Evolutionary conservation across 2,329 filamentous ascomycete species (phyloP).

Genomic region (Moelleriella libera): DNA sequence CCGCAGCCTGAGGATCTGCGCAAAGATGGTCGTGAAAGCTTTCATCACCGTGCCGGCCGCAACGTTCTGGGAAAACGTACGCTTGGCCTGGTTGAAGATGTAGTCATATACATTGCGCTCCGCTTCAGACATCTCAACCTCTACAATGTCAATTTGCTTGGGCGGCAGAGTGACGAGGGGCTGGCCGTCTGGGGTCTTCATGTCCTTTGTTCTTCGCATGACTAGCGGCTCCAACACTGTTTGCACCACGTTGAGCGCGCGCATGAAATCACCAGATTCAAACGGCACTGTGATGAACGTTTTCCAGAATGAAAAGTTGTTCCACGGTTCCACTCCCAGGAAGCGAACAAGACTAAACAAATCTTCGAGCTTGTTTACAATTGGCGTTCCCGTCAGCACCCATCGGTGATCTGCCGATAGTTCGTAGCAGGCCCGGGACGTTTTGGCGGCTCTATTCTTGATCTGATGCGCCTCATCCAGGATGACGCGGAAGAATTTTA

Average conservation of each 20-base stretch:
- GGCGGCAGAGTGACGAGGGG: constrained; percentile 67
- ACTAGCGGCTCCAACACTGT: constrained; percentile 95
- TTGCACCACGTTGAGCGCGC: constrained; percentile 90
- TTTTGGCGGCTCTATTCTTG: constrained; percentile 83
- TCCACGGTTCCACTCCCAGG: constrained; percentile 91
- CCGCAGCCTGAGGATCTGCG: constrained; percentile 81
- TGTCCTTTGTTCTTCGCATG: constrained; percentile 87
- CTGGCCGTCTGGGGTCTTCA: constrained; percentile 79
- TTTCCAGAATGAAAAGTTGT: constrained; percentile 98
- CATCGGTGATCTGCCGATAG: constrained; percentile 75
- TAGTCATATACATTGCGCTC: constrained; percentile 89
- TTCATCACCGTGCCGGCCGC: constrained; percentile 90
- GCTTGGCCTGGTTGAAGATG: constrained; percentile 71
- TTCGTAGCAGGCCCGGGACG: constrained; percentile 88
- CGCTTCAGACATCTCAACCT: constrained; percentile 69
- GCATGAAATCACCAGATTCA: constrained; percentile 86
- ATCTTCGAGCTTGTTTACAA: constrained; percentile 91
- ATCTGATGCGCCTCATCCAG: constrained; percentile 92
- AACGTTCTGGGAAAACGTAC: constrained; percentile 72
- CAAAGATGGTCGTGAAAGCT: constrained; percentile 93
- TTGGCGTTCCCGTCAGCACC: constrained; percentile 89
- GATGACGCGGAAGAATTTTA: constrained; percentile 91
- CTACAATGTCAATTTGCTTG: constrained; percentile 71
- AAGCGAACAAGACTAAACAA: constrained; percentile 88
- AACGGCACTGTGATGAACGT: constrained; percentile 98